These are phyloP conservation scores for Tinospora cordifolia DNA, from an alignment of 164 flowering plant genomes.

Conservation along the genomic window DNA sequence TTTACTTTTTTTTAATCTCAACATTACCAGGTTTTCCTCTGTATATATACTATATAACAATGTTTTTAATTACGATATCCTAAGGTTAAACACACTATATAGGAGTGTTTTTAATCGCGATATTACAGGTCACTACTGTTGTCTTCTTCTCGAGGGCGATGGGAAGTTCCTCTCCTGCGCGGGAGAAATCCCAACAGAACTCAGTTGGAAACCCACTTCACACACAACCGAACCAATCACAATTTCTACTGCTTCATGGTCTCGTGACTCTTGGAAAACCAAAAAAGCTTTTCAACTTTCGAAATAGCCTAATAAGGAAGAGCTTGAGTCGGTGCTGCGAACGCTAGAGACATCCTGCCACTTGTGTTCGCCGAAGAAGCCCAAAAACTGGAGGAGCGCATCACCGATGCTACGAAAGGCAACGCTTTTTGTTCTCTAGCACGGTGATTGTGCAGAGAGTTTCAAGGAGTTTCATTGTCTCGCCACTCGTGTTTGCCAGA, in stretches of 20 bases:
- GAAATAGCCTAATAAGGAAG: slow-evolving; percentile 1
- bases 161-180: too few species aligned
- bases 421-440: slow-evolving; percentile 23
- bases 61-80: too few species aligned
- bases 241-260: neutral
- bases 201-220: too few species aligned
- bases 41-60: too few species aligned
- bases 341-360: slow-evolving; percentile 15
- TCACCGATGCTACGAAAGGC: slow-evolving; percentile 22
- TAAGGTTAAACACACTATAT: too few species aligned
- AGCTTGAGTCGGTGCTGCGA: slow-evolving; percentile 5
- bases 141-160: too few species aligned
- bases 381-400: slow-evolving; percentile 19
- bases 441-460: slow-evolving; percentile 31
- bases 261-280: neutral
- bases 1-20: too few species aligned
- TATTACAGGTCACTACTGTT: too few species aligned
- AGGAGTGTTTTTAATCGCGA: too few species aligned
- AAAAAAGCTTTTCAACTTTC: slow-evolving; percentile 8
- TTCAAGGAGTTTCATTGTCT: slow-evolving; percentile 26
- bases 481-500: too few species aligned
- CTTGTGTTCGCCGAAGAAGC: slow-evolving; percentile 29
- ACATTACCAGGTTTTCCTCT: too few species aligned
- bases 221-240: neutral
- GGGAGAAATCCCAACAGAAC: too few species aligned